Conservation (phyloP, 176 grass and related monocot genomes). For the Panicum miliaceum region DNA sequence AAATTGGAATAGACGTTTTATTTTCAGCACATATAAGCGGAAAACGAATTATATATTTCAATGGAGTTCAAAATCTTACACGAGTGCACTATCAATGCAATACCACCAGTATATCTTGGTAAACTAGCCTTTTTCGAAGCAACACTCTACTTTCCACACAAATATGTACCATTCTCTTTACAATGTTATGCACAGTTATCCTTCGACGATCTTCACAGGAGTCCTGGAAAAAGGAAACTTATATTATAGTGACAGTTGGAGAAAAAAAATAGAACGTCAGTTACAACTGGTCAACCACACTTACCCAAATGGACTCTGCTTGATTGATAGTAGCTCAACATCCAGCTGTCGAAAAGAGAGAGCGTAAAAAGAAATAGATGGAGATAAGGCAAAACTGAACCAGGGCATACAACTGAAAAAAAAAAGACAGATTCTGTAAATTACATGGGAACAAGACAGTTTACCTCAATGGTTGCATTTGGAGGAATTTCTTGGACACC, state of each 20-base stretch:
- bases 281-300: conserved; percentile 1
- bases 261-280: conserved; percentile 4
- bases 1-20: not conserved
- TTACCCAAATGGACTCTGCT: conserved; percentile 81
- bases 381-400: conserved; percentile 19
- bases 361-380: conserved; percentile 12
- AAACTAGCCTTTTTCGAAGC: conserved; percentile 33
- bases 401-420: not conserved
- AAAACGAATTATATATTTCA: conserved; percentile 25
- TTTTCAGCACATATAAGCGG: not conserved
- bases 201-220: conserved; percentile 86
- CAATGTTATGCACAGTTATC: conserved; percentile 56
- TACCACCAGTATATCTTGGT: conserved; percentile 6
- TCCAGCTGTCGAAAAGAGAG: conserved; percentile 67
- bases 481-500: conserved; percentile 97
- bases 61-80: conserved; percentile 37
- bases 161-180: conserved; percentile 37
- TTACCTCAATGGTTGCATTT: conserved; percentile 95
- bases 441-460: conserved; percentile 17
- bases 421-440: conserved; percentile 16
- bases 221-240: conserved; percentile 53
- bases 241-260: not conserved
- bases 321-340: conserved; percentile 79
- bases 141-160: conserved; percentile 4
- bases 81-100: conserved; percentile 3